Percentiles rank a stretch among this genome's conserved stretches.
Evolutionary conservation across 1,139 yeast genomes (phyloP).

Genomic region (Protomyces arabidopsidicola): DNA sequence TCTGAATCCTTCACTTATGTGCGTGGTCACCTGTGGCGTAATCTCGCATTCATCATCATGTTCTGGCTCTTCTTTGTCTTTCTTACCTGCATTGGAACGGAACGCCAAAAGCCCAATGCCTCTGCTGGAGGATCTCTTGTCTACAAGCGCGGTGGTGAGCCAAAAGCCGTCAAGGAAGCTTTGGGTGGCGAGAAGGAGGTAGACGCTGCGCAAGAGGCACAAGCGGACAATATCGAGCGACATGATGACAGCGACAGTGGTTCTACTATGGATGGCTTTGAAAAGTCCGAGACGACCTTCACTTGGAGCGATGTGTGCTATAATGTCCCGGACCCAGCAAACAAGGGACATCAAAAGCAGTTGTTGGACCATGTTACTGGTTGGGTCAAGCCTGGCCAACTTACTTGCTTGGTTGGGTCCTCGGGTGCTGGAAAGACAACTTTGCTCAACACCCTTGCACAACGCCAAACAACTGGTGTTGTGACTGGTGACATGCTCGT

Average conservation of each 20-base stretch:
- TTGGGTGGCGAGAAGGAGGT: conserved; percentile 38
- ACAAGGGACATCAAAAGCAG: conserved; percentile 48
- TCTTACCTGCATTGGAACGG: conserved; percentile 53
- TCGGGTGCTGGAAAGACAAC: conserved; percentile 69
- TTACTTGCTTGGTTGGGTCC: conserved; percentile 63
- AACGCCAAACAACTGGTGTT: conserved; percentile 55
- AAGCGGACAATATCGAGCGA: conserved; percentile 16
- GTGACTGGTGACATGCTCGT: conserved; percentile 63
- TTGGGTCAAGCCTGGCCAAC: conserved; percentile 57
- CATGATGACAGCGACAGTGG: background rate
- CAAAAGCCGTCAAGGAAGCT: conserved; percentile 38
- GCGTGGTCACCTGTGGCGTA: conserved; percentile 60
- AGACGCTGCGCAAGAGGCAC: conserved; percentile 50
- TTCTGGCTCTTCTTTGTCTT: conserved; percentile 53
- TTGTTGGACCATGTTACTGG: conserved; percentile 58
- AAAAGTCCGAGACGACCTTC: conserved; percentile 45
- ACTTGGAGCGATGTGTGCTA: conserved; percentile 55
- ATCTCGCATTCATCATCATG: conserved; percentile 57
- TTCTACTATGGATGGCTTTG: conserved; percentile 4
- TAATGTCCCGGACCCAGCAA: conserved; percentile 49
- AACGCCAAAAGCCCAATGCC: conserved; percentile 53
- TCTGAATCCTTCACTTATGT: conserved; percentile 42
- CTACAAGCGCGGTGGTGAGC: conserved; percentile 47
- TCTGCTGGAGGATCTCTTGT: conserved; percentile 79
- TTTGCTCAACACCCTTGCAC: conserved; percentile 55